Conservation (phyloP, 176 grass and related monocot species). For the Hordeum vulgare region DNA sequence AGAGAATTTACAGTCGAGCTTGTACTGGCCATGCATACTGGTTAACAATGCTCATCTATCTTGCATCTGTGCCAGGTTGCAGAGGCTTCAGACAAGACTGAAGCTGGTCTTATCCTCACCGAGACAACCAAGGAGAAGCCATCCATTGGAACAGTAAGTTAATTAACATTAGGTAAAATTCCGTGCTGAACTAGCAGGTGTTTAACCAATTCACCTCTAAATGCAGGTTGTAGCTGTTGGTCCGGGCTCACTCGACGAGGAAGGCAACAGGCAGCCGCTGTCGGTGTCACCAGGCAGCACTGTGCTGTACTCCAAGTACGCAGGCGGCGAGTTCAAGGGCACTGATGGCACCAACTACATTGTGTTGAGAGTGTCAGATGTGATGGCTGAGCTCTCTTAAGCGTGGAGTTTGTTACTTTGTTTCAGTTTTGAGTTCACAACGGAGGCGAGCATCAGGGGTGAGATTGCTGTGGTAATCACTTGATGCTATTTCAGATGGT, state of each 20-base stretch:
- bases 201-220: not conserved
- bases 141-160: slow-evolving; percentile 68
- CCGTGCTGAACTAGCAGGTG: not conserved
- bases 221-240: slow-evolving; percentile 66
- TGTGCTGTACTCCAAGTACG: slow-evolving; percentile 73
- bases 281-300: slow-evolving; percentile 33
- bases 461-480: not conserved
- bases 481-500: not conserved
- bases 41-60: slow-evolving; percentile 6
- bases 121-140: slow-evolving; percentile 75
- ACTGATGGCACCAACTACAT: slow-evolving; percentile 56
- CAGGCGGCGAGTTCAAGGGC: slow-evolving; percentile 72
- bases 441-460: not conserved
- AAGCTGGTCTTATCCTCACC: slow-evolving; percentile 76
- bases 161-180: not conserved
- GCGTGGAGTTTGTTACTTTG: not conserved
- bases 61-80: slow-evolving; percentile 39
- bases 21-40: not conserved
- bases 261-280: slow-evolving; percentile 65
- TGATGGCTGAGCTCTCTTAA: slow-evolving; percentile 69
- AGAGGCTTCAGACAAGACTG: slow-evolving; percentile 65
- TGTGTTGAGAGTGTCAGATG: slow-evolving; percentile 55
- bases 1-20: not conserved
- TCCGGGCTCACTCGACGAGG: slow-evolving; percentile 54
- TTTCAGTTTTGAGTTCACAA: not conserved